phyloP scores from a whole-genome alignment of 257 asterid genomes.

The Solanum pennellii region DNA sequence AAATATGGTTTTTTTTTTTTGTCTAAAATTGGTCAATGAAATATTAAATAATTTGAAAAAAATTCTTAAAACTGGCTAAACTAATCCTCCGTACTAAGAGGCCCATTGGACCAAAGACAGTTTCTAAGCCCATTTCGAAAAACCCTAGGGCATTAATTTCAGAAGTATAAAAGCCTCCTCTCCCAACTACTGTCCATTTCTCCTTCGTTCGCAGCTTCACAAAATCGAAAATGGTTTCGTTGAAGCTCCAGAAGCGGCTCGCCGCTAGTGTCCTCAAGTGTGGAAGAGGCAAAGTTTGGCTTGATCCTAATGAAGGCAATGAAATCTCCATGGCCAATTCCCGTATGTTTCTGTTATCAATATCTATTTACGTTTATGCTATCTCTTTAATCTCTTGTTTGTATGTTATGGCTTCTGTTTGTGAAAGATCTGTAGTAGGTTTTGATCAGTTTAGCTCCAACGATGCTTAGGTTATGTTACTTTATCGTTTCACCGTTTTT shows the following conservation, averaged over 20 bases:
- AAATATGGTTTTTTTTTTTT: not conserved
- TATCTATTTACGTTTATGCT: not conserved
- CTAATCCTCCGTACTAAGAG: not conserved
- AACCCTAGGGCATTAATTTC: not conserved
- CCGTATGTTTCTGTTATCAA: not conserved
- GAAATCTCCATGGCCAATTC: constrained; percentile 1
- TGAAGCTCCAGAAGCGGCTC: constrained; percentile 1
- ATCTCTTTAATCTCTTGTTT: not conserved
- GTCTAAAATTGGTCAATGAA: not conserved
- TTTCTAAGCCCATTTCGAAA: not conserved
- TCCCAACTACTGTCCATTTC: not conserved
- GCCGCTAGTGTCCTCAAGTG: not conserved
- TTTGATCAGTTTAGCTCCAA: not conserved
- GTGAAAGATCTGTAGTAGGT: not conserved
- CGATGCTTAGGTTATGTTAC: not conserved
- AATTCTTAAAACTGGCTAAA: not conserved
- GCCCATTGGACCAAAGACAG: not conserved
- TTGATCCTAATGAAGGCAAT: not conserved
- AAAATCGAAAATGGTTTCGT: not conserved
- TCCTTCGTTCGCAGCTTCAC: not conserved
- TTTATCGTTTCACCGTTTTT: not conserved
- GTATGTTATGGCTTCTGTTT: not conserved
- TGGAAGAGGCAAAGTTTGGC: constrained; percentile 1
- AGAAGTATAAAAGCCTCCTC: not conserved
- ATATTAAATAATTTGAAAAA: not conserved